Evolutionary conservation across 495 filamentous ascomycete genomes (phyloP).

Genomic region (Neurospora sp.): DNA sequence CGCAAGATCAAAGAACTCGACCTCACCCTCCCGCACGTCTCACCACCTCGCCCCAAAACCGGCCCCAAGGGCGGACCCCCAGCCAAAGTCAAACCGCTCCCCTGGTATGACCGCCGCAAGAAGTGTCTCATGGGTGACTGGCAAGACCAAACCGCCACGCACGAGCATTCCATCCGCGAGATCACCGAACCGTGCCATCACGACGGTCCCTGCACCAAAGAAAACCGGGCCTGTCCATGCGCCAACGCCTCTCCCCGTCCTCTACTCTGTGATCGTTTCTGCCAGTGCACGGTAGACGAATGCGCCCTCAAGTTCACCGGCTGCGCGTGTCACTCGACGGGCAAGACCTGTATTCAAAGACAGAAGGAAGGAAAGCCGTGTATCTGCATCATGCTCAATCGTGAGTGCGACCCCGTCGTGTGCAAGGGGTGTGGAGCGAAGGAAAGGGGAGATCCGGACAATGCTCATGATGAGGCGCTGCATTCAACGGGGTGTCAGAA

Average conservation of each 20-base stretch:
- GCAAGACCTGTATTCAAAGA: slow-evolving; percentile 39
- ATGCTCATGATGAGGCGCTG: slow-evolving; percentile 42
- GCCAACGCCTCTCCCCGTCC: slow-evolving; percentile 25
- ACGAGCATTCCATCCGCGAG: slow-evolving; percentile 32
- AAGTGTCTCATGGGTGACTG: slow-evolving; percentile 38
- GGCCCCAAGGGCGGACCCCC: not conserved
- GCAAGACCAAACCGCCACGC: slow-evolving; percentile 34
- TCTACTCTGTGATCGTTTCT: slow-evolving; percentile 58
- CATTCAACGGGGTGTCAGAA: slow-evolving; percentile 48
- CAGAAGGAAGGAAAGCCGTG: slow-evolving; percentile 42
- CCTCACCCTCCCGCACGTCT: slow-evolving; percentile 16
- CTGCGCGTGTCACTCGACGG: slow-evolving; percentile 46
- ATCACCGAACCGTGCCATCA: slow-evolving; percentile 34
- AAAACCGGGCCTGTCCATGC: slow-evolving; percentile 41
- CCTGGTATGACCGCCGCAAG: slow-evolving; percentile 38
- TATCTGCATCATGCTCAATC: slow-evolving; percentile 47
- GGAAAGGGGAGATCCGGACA: slow-evolving; percentile 51
- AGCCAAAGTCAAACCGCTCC: slow-evolving; percentile 24
- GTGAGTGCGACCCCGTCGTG: slow-evolving; percentile 63
- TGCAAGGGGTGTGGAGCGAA: slow-evolving; percentile 54
- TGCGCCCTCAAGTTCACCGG: slow-evolving; percentile 57
- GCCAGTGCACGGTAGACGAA: slow-evolving; percentile 44
- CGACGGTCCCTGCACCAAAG: slow-evolving; percentile 34
- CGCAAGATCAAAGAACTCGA: slow-evolving; percentile 33
- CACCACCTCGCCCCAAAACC: slow-evolving; percentile 5